Evolutionary conservation across 106 monocot genomes (phyloP), one percentile per base, ranked within the genome.

Genomic region (Apostasia shenzhenica): DNA sequence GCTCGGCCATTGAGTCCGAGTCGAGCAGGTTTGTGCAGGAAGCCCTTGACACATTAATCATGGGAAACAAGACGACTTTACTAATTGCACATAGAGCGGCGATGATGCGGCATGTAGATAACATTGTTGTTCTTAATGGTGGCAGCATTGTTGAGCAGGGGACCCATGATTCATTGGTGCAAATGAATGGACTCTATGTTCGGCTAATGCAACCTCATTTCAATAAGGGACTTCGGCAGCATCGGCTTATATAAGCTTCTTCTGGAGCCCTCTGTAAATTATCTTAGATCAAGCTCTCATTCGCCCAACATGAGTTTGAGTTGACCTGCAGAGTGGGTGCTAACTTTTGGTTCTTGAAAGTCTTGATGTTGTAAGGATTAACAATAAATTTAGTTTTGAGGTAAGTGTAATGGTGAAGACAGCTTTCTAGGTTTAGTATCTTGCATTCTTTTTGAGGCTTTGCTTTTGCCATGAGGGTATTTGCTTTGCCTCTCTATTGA

Each of bases 41-140:
- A 78, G 93, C 93, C 12, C 90, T 99, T 49, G 93, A 93, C 52
- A 93, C 99, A 6, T 52, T 99, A 39, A 83, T 93, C 53, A 87
- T 99, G 90, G 99, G 99, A 13, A 99, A 99, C 81, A 93, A 93
- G 74, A 90, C 99, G 1, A 99, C 93, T 1, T 84, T 99, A 64
- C 83, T 99, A 26, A 90, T 99, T 41, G 99, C 99, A 9, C 93
- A 99, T 61, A 79, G 99, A 65, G 93, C 80, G 4, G 90, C 93
- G 2, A 99, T 93, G 99, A 99, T 99, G 99, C 90, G 81, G 70
- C 99, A 99, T 75, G 99, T 99, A 43, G 99, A 99, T 67, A 85
- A 88, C 70, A 88, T 99, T 51, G 99, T 99, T 45, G 99, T 99
- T 52, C 77, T 99, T 14, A 99, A 99, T 68, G 83, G 88, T 14